Evolutionary conservation across 805 yeast species (phyloP), one percentile per base, ranked within the genome.

Genomic region (Jamesozyma jinghongensis): DNA sequence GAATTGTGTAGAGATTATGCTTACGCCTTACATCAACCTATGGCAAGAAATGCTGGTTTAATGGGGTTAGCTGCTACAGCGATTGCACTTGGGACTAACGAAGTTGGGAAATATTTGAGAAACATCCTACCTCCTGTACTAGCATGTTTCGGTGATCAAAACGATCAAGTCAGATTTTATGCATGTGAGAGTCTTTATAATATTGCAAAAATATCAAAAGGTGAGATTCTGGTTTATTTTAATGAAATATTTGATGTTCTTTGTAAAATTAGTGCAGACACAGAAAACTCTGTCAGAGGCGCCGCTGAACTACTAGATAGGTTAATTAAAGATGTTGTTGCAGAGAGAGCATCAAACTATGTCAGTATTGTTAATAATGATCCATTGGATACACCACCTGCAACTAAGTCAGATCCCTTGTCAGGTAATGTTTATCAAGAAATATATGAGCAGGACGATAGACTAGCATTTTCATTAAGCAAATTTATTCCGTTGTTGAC

Each of bases 61-160:
- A 90, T 94, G 49, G 97, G 97, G 0, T 67, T 92, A 16, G 98
- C 97, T 4, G 95, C 96, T 11, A 92, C 87, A 3, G 87, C 96
- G 0, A 88, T 92, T 41, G 97, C 97, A 0, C 64, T 92, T 25
- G 97, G 97, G 2, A 73, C 70, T 32, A 77, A 76, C 50, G 90
- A 88, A 36, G 85, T 92, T 28, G 92, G 95, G 0, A 67, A 68
- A 42, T 90, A 85, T 53, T 63, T 92, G 37, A 92, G 85, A 44
- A 84, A 79, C 40, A 87, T 92, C 42, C 77, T 92, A 47, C 92
- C 85, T 46, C 97, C 98, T 0, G 95, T 92, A 12, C 68, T 92
- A 51, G 90, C 96, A 0, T 90, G 97, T 44, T 92, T 92, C 60
- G 90, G 94, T 37, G 98, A 92, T 56, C 95, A 92, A 45, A 96